Evolutionary conservation across 345 rosid genomes (phyloP), one percentile per base, ranked within the genome.

Genomic region (Angophora floribunda): DNA sequence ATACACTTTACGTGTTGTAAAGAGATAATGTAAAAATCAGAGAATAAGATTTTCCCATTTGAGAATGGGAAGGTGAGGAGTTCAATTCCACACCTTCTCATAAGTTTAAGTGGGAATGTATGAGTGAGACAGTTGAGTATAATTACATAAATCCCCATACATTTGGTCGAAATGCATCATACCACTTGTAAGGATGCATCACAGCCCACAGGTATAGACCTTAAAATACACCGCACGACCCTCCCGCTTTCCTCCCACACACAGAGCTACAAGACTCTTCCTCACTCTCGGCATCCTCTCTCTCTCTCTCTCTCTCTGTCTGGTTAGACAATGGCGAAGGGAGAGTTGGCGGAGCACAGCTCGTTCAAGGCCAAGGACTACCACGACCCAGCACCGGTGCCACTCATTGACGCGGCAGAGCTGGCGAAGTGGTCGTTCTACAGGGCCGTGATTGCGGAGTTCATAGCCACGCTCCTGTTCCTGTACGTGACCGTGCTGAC

Each of bases 361-460:
- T 93, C 95, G 2, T 90, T 91, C 89, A 87, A 95, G 65, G 93
- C 91, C 14, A 97, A 94, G 92, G 98, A 95, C 91, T 97, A 96
- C 93, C 89, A 92, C 3, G 97, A 97, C 90, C 98, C 99, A 41
- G 98, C 97, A 13, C 96, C 93, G 7, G 98, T 95, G 13, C 96
- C 94, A n/a, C 88, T 92, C 26, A 51, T 97, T 15, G 98, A 96
- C 89, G 87, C 79, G 0, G 93, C 26, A 36, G 98, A 97, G 93
- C 91, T 97, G 3, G 47, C 50, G 24, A 93, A 94, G 88, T 97
- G 99, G 98, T 97, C 98, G 1, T 95, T 96, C 89, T 96, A 97
- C 91, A 92, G 99, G 51, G 99, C 98, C 24, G 84, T 97, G 87
- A 97, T 97, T 36, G 97, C 96, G 26, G 97, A 96, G 94, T 97